Conservation (phyloP, 1,139 yeast genomes). For the Pichia sp. region DNA sequence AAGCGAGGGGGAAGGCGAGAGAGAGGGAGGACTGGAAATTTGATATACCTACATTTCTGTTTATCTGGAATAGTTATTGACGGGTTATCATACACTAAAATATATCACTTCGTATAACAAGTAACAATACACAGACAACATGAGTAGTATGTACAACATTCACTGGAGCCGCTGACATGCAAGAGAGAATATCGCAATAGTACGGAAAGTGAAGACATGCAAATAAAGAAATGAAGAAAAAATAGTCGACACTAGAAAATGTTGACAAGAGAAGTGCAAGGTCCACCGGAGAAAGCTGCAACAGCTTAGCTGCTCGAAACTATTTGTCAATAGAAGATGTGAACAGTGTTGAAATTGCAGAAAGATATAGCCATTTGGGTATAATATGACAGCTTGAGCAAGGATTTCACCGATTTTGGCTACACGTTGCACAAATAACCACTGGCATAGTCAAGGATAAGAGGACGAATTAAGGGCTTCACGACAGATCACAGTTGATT, state of each 20-base stretch:
- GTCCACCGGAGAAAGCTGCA: no score
- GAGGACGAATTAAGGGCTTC: no score
- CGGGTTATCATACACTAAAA: not conserved
- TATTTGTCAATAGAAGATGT: no score
- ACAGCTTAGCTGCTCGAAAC: no score
- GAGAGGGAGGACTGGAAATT: not conserved
- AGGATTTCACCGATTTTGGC: no score
- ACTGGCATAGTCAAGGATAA: no score
- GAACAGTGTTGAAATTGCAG: no score
- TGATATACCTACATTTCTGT: not conserved
- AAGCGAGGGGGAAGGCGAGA: not conserved
- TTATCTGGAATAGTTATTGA: not conserved
- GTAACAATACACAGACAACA: slow-evolving; percentile 35
- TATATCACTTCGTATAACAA: not conserved
- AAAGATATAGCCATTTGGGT: no score
- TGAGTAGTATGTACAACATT: slow-evolving; percentile 60
- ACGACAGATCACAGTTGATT: no score
- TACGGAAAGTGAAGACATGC: not conserved
- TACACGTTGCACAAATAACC: no score
- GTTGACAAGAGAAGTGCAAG: no score
- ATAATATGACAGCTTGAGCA: no score
- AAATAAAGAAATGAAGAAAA: not conserved
- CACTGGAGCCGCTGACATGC: not conserved
- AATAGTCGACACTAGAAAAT: not conserved
- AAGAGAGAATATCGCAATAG: not conserved